phyloP scores from a whole-genome alignment of 2,329 filamentous ascomycete genomes.

The Gnomoniopsis smithogilvyi region DNA sequence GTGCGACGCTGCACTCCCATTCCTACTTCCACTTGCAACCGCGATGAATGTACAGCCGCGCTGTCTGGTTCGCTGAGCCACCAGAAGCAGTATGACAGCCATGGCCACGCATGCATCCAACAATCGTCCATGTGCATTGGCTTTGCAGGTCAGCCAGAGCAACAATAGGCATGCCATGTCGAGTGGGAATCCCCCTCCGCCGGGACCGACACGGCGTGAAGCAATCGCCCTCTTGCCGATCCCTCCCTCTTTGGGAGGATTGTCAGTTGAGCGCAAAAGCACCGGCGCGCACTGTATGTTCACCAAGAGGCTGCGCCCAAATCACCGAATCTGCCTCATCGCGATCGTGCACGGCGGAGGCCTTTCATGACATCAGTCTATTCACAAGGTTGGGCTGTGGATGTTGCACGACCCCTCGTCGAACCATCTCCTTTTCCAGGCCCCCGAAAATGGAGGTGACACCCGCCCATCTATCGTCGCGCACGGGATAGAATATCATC shows the following conservation, averaged over 20 bases:
- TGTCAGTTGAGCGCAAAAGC: background rate
- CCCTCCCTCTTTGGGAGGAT: background rate
- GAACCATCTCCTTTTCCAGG: background rate
- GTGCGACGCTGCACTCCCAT: background rate
- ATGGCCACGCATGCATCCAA: background rate
- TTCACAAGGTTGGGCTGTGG: background rate
- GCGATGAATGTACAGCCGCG: background rate
- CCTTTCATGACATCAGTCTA: background rate
- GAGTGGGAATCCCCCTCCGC: background rate
- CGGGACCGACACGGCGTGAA: background rate
- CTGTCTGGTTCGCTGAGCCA: background rate
- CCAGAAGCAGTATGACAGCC: background rate
- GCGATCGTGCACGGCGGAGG: background rate
- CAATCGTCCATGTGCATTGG: background rate
- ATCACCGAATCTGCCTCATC: conserved; percentile 1
- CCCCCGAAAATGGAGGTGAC: background rate
- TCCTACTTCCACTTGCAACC: background rate
- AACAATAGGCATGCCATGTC: background rate
- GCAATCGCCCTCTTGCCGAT: background rate
- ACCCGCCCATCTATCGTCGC: background rate
- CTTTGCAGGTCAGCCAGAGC: background rate
- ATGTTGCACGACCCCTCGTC: conserved; percentile 9
- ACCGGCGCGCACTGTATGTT: background rate
- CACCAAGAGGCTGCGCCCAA: background rate
- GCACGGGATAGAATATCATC: background rate